These are phyloP conservation scores for Salvia splendens DNA, from an alignment of 257 asterid species.

Conservation along the genomic window DNA sequence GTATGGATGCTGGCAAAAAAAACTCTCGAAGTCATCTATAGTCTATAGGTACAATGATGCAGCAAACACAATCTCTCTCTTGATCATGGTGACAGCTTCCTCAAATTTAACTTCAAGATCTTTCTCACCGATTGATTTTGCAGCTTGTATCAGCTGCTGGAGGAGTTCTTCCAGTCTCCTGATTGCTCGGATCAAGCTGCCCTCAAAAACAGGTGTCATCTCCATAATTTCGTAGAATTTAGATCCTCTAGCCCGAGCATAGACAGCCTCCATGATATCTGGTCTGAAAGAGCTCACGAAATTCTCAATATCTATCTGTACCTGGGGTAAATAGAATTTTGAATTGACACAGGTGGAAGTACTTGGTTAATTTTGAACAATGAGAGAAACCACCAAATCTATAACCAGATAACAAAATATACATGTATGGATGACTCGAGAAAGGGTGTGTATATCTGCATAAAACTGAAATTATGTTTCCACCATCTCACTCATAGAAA, in stretches of 20 bases:
- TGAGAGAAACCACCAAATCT: not conserved
- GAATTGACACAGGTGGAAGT: not conserved
- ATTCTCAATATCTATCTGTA: slow-evolving; percentile 84
- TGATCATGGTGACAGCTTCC: slow-evolving; percentile 86
- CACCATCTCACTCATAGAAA: not conserved
- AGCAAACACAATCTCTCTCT: slow-evolving; percentile 98
- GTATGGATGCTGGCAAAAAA: not conserved
- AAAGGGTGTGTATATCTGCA: not conserved
- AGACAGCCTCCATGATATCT: slow-evolving; percentile 96
- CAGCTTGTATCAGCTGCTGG: slow-evolving; percentile 91
- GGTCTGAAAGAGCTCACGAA: slow-evolving; percentile 89
- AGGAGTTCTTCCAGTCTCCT: slow-evolving; percentile 96
- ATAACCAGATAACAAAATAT: not conserved
- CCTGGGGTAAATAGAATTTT: slow-evolving; percentile 42
- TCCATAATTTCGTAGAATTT: slow-evolving; percentile 94
- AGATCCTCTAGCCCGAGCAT: slow-evolving; percentile 91
- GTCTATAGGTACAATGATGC: slow-evolving; percentile 84
- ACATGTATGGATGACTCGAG: not conserved
- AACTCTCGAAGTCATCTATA: not conserved
- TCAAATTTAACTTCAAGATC: slow-evolving; percentile 86
- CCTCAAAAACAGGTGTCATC: slow-evolving; percentile 92
- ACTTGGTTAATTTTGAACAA: not conserved
- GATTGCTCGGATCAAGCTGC: slow-evolving; percentile 95
- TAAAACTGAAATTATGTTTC: not conserved
- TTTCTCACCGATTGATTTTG: slow-evolving; percentile 84